Base-by-base conservation (phyloP, 352 stramenopile species). In the Globisporangium paroecandrum region DNA sequence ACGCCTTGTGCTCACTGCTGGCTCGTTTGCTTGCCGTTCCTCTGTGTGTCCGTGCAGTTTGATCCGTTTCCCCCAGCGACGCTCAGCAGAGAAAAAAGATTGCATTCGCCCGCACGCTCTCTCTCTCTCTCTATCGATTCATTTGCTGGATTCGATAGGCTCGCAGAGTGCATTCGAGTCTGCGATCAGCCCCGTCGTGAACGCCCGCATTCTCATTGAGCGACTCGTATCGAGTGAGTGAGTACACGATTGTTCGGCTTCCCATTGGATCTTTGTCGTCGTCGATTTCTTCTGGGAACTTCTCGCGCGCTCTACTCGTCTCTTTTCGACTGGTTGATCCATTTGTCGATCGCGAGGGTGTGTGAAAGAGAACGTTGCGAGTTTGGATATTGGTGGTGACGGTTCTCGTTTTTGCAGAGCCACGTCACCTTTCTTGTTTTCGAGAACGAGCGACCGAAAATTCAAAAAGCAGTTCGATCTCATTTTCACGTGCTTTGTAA, bases 401-500 rank as follows among this genome's bases (percentile, higher is more conserved):
- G 51, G 25, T 57, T 57, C 51, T 27, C 24, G 22, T 27, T 57
- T 29, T 57, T 29, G 24, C 51, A 29, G 24, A 57, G 24, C 51
- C 51, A 29, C 29, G 18, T 29, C 9, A 27, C 20, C 22, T 22
- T 34, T 20, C 18, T 57, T 25, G 24, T 24, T 34, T 13, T 58
- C 55, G 20, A 22, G 29, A 46, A 32, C 32, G n/a, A 32, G 22
- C 56, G 56, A 58, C 36, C 34, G 32, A 58, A 15, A 41, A 7
- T 38, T n/a, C 10, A 15, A 38, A 38, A 25, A 46, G 7, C 20
- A 62, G 32, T 49, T 18, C 32, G 10, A 62, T 46, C 56, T 49
- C 32, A 32, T 13, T 13, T 46, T 62, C 20, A 62, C 56, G 56
- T 62, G 32, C 32, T 62, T 62, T 43, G n/a, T 62, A 62, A 61